A percentile compares a stretch with the other conserved stretches of the same genome.
phyloP scores from a whole-genome alignment of 306 rosid species.

The Lupinus albus region DNA sequence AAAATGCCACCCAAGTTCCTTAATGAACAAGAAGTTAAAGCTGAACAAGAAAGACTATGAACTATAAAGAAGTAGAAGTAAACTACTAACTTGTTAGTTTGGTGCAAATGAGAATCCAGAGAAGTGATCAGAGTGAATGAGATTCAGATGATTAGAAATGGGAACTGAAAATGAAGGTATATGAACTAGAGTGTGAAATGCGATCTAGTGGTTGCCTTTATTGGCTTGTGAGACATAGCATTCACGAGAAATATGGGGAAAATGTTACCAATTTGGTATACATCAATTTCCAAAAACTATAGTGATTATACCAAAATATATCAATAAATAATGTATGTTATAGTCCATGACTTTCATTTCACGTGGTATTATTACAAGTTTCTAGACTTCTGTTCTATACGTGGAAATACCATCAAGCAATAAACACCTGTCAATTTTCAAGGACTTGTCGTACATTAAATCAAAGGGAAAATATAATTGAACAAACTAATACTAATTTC shows the following conservation, averaged over 20 bases:
- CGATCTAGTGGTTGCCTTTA: conserved; percentile 49
- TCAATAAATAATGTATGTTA: conserved; percentile 10
- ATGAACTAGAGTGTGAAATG: conserved; percentile 45
- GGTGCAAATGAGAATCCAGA: conserved; percentile 29
- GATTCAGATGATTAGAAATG: conserved; percentile 14
- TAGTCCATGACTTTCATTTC: conserved; percentile 17
- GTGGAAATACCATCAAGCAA: conserved; percentile 13
- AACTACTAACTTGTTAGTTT: background rate
- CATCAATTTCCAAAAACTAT: conserved; percentile 34
- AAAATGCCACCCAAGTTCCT: conserved; percentile 24
- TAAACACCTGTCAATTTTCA: conserved; percentile 44
- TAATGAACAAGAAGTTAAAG: conserved; percentile 34
- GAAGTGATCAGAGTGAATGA: conserved; percentile 14
- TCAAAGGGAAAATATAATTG: background rate
- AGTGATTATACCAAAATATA: background rate
- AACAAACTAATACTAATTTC: conserved; percentile 19
- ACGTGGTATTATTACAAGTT: conserved; percentile 23
- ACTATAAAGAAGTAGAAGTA: background rate
- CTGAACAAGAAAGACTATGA: conserved; percentile 9
- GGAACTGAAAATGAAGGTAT: conserved; percentile 4
- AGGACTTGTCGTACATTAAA: conserved; percentile 28
- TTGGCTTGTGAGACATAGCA: conserved; percentile 51
- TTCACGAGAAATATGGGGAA: conserved; percentile 62
- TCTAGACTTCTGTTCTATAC: conserved; percentile 44
- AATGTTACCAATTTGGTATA: conserved; percentile 35